These are phyloP conservation scores for Talaromyces nanjingensis DNA, from an alignment of 495 filamentous ascomycete genomes.

Conservation along the genomic window DNA sequence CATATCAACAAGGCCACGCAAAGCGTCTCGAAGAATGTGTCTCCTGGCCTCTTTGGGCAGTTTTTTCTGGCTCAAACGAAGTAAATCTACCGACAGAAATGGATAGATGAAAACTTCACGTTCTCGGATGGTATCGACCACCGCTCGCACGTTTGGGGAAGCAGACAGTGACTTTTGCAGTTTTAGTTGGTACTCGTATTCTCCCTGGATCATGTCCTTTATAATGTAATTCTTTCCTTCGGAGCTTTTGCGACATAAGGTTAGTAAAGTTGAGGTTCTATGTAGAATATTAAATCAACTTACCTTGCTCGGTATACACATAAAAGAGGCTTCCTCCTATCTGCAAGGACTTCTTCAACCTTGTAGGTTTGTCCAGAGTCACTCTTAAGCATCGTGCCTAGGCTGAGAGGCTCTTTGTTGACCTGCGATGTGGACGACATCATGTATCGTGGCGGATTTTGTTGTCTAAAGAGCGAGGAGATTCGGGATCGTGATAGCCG, in stretches of 20 bases:
- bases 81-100: slow-evolving; percentile 35
- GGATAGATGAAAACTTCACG: slow-evolving; percentile 38
- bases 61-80: slow-evolving; percentile 29
- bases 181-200: slow-evolving; percentile 31
- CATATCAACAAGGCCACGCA: slow-evolving; percentile 34
- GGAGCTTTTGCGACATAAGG: slow-evolving; percentile 15
- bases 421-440: neutral
- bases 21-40: slow-evolving; percentile 32
- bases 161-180: slow-evolving; percentile 26
- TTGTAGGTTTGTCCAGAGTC: slow-evolving; percentile 15
- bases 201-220: slow-evolving; percentile 31
- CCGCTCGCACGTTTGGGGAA: slow-evolving; percentile 15
- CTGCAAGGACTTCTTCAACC: slow-evolving; percentile 17
- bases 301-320: slow-evolving; percentile 21
- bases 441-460: neutral
- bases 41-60: slow-evolving; percentile 26
- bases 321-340: slow-evolving; percentile 15
- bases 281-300: neutral
- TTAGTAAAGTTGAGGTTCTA: neutral
- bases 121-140: slow-evolving; percentile 33
- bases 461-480: neutral
- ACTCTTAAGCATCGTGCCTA: slow-evolving; percentile 15
- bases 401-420: slow-evolving; percentile 10
- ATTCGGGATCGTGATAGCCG: neutral
- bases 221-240: slow-evolving; percentile 29